Conservation (phyloP, 768 basidiomycete genomes). For the Grammothele lineata region DNA sequence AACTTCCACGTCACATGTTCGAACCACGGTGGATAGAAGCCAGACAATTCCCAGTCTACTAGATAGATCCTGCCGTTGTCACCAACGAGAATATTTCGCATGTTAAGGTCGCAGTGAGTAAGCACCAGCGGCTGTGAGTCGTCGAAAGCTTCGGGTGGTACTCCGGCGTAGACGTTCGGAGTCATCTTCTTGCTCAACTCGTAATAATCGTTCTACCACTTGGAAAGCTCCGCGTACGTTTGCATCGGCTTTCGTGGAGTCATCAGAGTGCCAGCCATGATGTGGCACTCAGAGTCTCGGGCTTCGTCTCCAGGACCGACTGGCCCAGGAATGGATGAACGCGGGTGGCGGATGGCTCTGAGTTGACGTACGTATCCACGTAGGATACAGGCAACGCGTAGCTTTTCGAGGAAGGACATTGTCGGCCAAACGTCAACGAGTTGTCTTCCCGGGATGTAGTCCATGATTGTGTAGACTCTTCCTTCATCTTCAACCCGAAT, state of each 20-base stretch:
- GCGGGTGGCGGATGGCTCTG: constrained; percentile 8
- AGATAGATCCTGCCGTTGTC: constrained; percentile 26
- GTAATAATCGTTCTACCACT: constrained; percentile 1
- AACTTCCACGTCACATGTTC: constrained; percentile 17
- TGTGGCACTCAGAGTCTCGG: background rate
- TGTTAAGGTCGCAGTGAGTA: constrained; percentile 24
- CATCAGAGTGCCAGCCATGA: background rate
- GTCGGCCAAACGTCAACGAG: constrained; percentile 24
- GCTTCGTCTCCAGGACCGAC: background rate
- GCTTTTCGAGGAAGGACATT: constrained; percentile 17
- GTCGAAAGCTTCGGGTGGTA: constrained; percentile 7
- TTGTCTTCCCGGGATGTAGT: constrained; percentile 23
- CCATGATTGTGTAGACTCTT: constrained; percentile 8
- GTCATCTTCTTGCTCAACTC: background rate
- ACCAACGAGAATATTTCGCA: constrained; percentile 21
- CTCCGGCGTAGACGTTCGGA: constrained; percentile 24
- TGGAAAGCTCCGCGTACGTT: constrained; percentile 2
- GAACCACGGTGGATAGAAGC: constrained; percentile 25
- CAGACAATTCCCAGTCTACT: constrained; percentile 26
- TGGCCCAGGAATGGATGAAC: background rate
- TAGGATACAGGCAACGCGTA: constrained; percentile 25
- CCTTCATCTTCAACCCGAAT: background rate
- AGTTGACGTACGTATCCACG: constrained; percentile 27
- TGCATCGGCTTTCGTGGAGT: background rate
- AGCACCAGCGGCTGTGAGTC: constrained; percentile 15